phyloP scores from a whole-genome alignment of 805 yeast genomes.

The Kuraishia floccosa region DNA sequence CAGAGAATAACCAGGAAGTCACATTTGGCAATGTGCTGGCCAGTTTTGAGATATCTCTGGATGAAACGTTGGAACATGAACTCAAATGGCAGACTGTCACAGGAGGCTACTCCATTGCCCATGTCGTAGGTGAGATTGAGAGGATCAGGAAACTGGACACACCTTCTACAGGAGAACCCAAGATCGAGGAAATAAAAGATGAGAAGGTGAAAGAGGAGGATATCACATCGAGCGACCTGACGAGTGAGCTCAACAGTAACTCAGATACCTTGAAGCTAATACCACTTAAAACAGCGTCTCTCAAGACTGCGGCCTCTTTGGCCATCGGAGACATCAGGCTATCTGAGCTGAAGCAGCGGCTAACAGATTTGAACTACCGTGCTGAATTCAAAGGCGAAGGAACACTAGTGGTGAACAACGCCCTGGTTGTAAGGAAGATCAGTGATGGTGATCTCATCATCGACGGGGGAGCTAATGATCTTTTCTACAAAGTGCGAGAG shows the following conservation, averaged over 20 bases:
- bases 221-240: too few relatives aligned
- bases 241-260: too few relatives aligned
- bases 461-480: constrained; percentile 67
- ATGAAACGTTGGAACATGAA: constrained; percentile 45
- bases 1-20: constrained; percentile 25
- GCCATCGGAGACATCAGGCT: constrained; percentile 85
- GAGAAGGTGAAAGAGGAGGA: constrained; percentile 4
- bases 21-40: constrained; percentile 42
- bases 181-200: not conserved
- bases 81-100: constrained; percentile 79
- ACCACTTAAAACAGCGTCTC: constrained; percentile 1
- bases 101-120: constrained; percentile 75
- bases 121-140: constrained; percentile 56
- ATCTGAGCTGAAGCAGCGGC: constrained; percentile 62
- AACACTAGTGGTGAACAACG: constrained; percentile 72
- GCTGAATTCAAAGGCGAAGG: constrained; percentile 95
- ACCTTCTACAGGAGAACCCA: not conserved
- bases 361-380: constrained; percentile 44
- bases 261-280: constrained; percentile 6
- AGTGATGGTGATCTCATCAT: constrained; percentile 76
- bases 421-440: constrained; percentile 64
- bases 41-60: constrained; percentile 53
- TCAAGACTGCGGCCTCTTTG: constrained; percentile 16
- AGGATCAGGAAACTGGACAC: constrained; percentile 3
- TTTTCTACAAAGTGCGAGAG: constrained; percentile 69